phyloP scores from a whole-genome alignment of 2,329 filamentous ascomycete species.

The Cercospora sp. region DNA sequence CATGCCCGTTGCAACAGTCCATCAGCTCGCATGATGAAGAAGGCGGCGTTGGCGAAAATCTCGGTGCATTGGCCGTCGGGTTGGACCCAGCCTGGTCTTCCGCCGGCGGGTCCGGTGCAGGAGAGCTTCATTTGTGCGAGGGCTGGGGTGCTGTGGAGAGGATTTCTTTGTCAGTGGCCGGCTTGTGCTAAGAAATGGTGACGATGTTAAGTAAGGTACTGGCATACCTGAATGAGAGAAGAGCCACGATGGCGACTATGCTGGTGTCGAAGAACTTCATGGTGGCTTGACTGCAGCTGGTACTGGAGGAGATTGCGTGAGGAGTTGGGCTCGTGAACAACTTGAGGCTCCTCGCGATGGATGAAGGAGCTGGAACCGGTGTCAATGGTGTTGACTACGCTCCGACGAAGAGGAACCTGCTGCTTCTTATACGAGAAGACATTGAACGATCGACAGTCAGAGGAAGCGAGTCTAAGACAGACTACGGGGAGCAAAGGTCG shows the following conservation, averaged over 20 bases:
- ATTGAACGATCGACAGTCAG: not conserved
- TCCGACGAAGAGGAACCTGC: not conserved
- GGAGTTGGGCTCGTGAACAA: not conserved
- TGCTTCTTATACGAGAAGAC: not conserved
- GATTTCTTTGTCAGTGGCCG: not conserved
- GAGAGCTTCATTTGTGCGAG: not conserved
- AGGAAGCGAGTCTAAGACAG: not conserved
- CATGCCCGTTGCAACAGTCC: not conserved
- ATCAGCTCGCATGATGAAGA: not conserved
- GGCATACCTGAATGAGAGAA: not conserved
- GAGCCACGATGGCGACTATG: not conserved
- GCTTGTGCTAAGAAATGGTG: not conserved
- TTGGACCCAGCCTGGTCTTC: not conserved
- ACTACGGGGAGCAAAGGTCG: not conserved
- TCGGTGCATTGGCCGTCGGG: not conserved
- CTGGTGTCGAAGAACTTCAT: not conserved
- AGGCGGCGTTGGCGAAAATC: not conserved
- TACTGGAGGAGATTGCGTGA: too few species aligned
- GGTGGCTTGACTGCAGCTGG: not conserved
- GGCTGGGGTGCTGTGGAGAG: not conserved
- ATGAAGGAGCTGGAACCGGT: too few species aligned
- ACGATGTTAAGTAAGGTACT: not conserved
- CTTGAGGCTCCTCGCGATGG: not conserved
- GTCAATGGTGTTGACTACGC: too few species aligned
- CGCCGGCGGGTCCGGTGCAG: not conserved